Conservation (phyloP, 208 protist species). For the Angomonas ambiguus region DNA sequence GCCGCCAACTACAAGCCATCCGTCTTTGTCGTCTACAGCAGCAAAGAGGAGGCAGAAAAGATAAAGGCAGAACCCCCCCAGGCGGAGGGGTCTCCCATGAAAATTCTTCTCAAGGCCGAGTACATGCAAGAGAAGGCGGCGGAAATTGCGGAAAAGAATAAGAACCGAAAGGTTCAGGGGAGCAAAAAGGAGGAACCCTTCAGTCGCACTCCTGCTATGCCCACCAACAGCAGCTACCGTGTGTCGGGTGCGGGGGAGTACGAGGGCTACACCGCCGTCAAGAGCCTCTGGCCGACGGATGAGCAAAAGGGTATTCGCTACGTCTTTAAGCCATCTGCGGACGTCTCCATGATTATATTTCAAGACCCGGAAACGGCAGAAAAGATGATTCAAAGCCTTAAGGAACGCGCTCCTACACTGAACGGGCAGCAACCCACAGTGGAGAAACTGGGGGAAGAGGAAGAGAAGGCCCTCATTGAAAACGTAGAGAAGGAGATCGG, state of each 20-base stretch:
- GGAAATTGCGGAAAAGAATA: conserved; percentile 56
- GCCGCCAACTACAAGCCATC: conserved; percentile 75
- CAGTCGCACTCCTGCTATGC: conserved; percentile 66
- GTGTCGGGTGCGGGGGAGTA: conserved; percentile 62
- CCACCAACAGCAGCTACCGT: conserved; percentile 69
- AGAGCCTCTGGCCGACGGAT: conserved; percentile 79
- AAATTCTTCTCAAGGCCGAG: conserved; percentile 68
- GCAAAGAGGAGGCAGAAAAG: conserved; percentile 61
- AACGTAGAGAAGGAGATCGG: conserved; percentile 82
- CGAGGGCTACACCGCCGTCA: conserved; percentile 67
- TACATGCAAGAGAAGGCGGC: conserved; percentile 77
- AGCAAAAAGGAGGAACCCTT: conserved; percentile 8
- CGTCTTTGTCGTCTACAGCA: conserved; percentile 80
- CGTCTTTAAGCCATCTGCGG: conserved; percentile 70
- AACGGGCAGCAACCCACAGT: conserved; percentile 70
- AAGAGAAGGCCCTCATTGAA: conserved; percentile 63
- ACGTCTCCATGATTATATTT: conserved; percentile 72
- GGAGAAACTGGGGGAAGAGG: conserved; percentile 55
- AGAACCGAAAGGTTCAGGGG: conserved; percentile 25
- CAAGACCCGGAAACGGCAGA: conserved; percentile 71
- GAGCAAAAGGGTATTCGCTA: conserved; percentile 84
- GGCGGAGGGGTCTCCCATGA: conserved; percentile 67
- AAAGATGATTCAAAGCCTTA: conserved; percentile 72
- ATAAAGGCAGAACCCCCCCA: conserved; percentile 51
- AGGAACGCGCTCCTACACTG: conserved; percentile 63